Evolutionary conservation across 108 stramenopile species (phyloP).

Genomic region (Stephanodiscus minutulus): DNA sequence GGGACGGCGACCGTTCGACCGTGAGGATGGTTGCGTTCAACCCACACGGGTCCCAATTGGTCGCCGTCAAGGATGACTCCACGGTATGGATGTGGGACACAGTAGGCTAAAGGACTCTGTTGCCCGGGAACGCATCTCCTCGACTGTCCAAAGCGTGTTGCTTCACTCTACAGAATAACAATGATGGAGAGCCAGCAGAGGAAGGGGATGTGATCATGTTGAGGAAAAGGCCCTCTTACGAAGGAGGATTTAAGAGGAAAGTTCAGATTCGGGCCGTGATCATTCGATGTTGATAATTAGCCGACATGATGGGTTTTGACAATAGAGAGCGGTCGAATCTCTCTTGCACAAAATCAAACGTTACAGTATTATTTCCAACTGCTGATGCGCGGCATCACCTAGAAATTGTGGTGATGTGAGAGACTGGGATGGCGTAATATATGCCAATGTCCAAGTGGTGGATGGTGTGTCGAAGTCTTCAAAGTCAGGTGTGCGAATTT

Average conservation of each 20-base stretch:
- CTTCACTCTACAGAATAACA: background rate
- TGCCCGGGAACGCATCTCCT: too few relatives aligned
- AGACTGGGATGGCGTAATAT: too few relatives aligned
- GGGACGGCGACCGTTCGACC: constrained; percentile 19
- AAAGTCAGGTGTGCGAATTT: too few relatives aligned
- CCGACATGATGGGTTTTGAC: background rate
- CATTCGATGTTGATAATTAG: constrained; percentile 1
- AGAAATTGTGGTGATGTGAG: too few relatives aligned
- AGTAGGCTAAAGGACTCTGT: background rate
- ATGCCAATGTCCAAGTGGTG: too few relatives aligned
- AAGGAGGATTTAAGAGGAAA: constrained; percentile 12
- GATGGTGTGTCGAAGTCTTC: too few relatives aligned
- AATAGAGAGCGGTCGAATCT: background rate
- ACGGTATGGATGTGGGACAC: constrained; percentile 67
- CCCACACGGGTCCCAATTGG: constrained; percentile 51
- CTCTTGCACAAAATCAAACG: too few relatives aligned
- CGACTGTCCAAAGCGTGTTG: too few relatives aligned
- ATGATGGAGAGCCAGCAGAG: background rate
- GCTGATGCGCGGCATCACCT: too few relatives aligned
- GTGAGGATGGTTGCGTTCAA: constrained; percentile 70
- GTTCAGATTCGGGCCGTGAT: constrained; percentile 11
- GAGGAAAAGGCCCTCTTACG: background rate
- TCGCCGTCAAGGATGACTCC: constrained; percentile 61
- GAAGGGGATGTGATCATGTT: too few relatives aligned
- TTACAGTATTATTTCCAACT: too few relatives aligned